Conservation (phyloP, 345 rosid species). For the Iberis pinnata region DNA sequence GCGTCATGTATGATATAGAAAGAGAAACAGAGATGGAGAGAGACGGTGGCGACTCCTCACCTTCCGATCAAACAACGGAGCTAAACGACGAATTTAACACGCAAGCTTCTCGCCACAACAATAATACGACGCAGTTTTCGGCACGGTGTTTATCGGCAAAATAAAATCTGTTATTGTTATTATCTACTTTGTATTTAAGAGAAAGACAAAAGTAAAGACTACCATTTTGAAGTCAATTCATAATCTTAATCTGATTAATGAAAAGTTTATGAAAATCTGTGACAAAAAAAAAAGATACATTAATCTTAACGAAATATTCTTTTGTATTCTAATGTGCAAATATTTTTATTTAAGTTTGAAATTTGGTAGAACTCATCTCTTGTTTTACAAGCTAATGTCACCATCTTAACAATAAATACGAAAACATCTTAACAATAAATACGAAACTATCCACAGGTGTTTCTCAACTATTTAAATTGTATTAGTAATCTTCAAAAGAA, state of each 20-base stretch:
- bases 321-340: too few species aligned
- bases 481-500: too few species aligned
- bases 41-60: slow-evolving; percentile 17
- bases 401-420: too few species aligned
- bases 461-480: too few species aligned
- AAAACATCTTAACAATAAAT: too few species aligned
- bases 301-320: too few species aligned
- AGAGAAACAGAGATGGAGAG: not conserved
- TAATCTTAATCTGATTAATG: not conserved
- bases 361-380: too few species aligned
- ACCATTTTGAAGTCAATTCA: not conserved
- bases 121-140: slow-evolving; percentile 25
- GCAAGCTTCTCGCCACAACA: slow-evolving; percentile 14
- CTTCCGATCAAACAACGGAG: slow-evolving; percentile 22
- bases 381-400: too few species aligned
- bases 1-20: slow-evolving; percentile 29
- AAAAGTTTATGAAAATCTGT: too few species aligned
- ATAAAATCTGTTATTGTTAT: not conserved
- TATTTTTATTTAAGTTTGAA: too few species aligned
- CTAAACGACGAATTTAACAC: slow-evolving; percentile 16
- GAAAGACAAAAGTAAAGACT: not conserved
- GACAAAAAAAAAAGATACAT: too few species aligned
- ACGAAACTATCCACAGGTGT: too few species aligned
- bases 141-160: slow-evolving; percentile 12
- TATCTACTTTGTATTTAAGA: slow-evolving; percentile 12